Evolutionary conservation across 495 filamentous ascomycete species (phyloP).

Genomic region (Viridothelium virens): DNA sequence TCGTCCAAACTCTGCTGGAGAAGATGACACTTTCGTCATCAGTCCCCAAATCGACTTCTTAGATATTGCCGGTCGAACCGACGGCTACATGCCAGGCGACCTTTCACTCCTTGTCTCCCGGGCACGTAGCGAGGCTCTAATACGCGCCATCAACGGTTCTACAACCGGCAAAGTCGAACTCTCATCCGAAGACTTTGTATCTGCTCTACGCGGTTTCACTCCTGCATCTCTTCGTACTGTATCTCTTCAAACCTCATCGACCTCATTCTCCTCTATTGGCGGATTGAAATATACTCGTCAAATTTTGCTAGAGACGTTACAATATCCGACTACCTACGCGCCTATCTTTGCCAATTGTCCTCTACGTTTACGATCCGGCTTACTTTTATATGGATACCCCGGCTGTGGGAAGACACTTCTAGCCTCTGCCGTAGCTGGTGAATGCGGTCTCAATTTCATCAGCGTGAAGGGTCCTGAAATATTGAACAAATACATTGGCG

Average conservation of each 20-base stretch:
- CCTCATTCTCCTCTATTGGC: conserved; percentile 83
- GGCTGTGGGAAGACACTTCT: conserved; percentile 95
- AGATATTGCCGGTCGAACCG: conserved; percentile 83
- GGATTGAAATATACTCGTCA: conserved; percentile 77
- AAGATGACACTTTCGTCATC: conserved; percentile 54
- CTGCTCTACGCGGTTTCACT: conserved; percentile 81
- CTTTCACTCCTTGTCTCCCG: conserved; percentile 76
- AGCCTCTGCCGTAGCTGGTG: conserved; percentile 86
- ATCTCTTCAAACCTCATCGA: conserved; percentile 80
- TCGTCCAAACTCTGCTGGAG: conserved; percentile 42
- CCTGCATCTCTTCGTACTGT: conserved; percentile 91
- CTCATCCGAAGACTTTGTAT: conserved; percentile 64
- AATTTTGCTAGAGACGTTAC: conserved; percentile 83
- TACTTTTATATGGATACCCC: conserved; percentile 89
- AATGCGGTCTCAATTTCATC: conserved; percentile 97
- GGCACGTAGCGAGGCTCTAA: conserved; percentile 83
- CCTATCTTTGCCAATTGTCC: conserved; percentile 96
- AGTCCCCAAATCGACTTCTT: conserved; percentile 79
- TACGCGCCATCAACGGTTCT: conserved; percentile 53
- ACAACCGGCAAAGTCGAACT: conserved; percentile 42
- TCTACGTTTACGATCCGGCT: conserved; percentile 79
- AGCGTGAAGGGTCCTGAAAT: conserved; percentile 97
- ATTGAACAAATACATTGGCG: conserved; percentile 96
- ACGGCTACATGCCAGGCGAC: conserved; percentile 97
- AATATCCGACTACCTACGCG: conserved; percentile 96